A percentile compares a stretch with the other conserved stretches of the same genome.
These are phyloP conservation scores for Dactylonectria estremocensis DNA, from an alignment of 2,329 filamentous ascomycete genomes.

Conservation along the genomic window DNA sequence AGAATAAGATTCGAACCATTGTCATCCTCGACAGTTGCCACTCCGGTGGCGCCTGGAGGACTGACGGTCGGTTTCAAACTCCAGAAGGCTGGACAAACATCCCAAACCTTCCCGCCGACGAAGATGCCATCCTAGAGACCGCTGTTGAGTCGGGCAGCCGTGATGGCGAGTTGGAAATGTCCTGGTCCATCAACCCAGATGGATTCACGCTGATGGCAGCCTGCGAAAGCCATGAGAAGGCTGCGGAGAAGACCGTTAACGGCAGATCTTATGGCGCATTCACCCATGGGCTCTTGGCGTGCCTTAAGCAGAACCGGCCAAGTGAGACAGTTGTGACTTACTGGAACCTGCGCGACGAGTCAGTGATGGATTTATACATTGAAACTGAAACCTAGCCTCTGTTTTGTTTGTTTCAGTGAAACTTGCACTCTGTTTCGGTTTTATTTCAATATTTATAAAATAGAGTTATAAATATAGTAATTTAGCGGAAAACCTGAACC, in stretches of 20 bases:
- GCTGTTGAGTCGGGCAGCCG: not conserved
- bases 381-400: conserved; percentile 9
- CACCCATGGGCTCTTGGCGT: not conserved
- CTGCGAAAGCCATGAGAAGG: not conserved
- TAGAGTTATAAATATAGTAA: conserved; percentile 6
- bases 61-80: not conserved
- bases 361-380: conserved; percentile 12
- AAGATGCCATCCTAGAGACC: not conserved
- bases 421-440: conserved; percentile 4
- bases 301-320: not conserved
- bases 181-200: not conserved
- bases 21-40: not conserved
- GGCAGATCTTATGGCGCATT: not conserved
- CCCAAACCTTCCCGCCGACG: not conserved
- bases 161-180: not conserved
- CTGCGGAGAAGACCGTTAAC: not conserved
- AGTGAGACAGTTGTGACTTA: not conserved
- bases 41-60: not conserved
- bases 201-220: not conserved
- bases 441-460: conserved; percentile 9
- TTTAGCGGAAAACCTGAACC: conserved; percentile 9
- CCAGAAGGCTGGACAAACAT: not conserved
- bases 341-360: not conserved
- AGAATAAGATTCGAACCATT: not conserved
- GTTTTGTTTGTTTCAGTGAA: conserved; percentile 12